A percentile compares a stretch with the other conserved stretches of the same genome.
These are phyloP conservation scores for Mycosphaerella sp. DNA, from an alignment of 2,329 filamentous ascomycete genomes.

Conservation along the genomic window DNA sequence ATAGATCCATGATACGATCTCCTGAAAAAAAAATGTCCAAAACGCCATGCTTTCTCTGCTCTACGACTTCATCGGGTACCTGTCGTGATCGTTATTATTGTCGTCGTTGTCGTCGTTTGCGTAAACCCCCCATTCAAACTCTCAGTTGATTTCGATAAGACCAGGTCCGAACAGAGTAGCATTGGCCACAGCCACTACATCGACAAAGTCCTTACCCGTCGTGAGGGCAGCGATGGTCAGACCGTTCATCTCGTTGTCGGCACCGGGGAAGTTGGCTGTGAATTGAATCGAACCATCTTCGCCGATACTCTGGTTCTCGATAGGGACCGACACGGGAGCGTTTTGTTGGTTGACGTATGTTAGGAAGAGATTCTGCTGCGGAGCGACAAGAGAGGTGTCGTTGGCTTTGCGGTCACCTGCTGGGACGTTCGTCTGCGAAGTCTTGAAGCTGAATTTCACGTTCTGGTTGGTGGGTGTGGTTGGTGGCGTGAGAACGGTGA, in stretches of 20 bases:
- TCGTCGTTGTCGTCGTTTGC: not conserved
- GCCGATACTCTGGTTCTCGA: slow-evolving; percentile 39
- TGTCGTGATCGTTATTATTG: not conserved
- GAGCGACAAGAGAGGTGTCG: no score
- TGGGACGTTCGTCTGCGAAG: not conserved
- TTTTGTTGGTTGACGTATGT: slow-evolving; percentile 50
- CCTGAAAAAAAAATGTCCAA: no score
- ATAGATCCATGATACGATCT: no score
- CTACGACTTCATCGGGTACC: no score
- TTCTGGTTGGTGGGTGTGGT: not conserved
- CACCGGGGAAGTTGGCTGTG: slow-evolving; percentile 48
- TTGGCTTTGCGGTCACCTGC: no score
- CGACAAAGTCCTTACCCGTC: slow-evolving; percentile 35
- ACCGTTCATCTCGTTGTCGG: slow-evolving; percentile 45
- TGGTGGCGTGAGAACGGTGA: not conserved
- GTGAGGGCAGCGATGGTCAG: slow-evolving; percentile 49
- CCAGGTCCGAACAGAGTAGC: not conserved
- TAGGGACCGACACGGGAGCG: slow-evolving; percentile 43
- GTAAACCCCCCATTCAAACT: not conserved
- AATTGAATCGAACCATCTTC: slow-evolving; percentile 43
- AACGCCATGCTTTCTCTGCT: not conserved
- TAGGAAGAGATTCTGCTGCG: slow-evolving; percentile 49
- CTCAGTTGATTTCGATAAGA: not conserved
- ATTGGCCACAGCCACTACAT: not conserved
- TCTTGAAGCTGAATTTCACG: not conserved